Evolutionary conservation across 2,329 filamentous ascomycete genomes (phyloP).

Genomic region (Claviceps monticola): DNA sequence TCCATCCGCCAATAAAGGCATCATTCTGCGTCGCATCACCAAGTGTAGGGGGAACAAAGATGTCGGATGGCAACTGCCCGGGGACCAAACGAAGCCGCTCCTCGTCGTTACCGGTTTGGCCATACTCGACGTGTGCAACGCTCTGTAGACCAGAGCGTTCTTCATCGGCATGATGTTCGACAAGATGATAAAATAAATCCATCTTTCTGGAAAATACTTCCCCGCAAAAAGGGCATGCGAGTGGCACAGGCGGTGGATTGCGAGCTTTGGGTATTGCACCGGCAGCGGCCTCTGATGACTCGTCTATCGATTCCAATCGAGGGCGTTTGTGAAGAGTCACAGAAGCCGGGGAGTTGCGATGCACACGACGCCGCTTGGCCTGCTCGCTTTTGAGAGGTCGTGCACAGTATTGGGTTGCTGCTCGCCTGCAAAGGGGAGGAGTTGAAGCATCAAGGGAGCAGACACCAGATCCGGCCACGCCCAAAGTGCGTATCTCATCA

Average conservation of each 20-base stretch:
- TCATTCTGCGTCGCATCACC: not conserved
- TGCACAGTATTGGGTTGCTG: not conserved
- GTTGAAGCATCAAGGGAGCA: not conserved
- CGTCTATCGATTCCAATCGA: constrained; percentile 4
- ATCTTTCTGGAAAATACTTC: not conserved
- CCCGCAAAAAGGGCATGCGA: not conserved
- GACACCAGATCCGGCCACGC: not conserved
- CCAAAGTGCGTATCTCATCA: not conserved
- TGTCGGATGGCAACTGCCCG: not conserved
- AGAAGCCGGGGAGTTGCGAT: not conserved
- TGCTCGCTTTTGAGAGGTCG: not conserved
- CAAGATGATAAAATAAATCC: not conserved
- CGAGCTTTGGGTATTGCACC: not conserved
- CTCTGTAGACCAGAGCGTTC: not conserved
- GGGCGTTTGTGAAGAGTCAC: not conserved
- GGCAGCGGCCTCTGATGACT: not conserved
- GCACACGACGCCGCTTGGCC: not conserved
- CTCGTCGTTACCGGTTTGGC: not conserved
- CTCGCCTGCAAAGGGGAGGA: not conserved
- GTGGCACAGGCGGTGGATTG: not conserved
- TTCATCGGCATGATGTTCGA: not conserved
- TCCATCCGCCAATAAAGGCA: not conserved
- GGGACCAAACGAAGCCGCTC: not conserved
- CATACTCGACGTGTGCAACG: not conserved
- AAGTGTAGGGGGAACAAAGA: not conserved